phyloP scores from a whole-genome alignment of 2,329 filamentous ascomycete genomes.

The Fusarium clavum region DNA sequence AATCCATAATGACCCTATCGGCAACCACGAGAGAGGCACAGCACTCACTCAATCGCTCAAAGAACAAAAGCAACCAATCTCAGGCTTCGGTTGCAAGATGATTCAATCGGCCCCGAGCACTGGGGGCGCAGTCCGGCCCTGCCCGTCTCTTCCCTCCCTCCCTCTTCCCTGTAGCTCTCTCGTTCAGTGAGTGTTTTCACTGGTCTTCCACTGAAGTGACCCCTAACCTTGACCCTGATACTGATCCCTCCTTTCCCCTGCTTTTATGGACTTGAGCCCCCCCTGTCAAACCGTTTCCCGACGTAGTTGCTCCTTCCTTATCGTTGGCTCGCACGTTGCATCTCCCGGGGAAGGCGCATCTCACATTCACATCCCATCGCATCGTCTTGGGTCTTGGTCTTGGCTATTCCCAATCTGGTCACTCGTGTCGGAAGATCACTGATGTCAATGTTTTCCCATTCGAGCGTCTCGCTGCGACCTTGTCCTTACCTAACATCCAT shows the following conservation, averaged over 20 bases:
- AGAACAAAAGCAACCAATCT: slow-evolving; percentile 34
- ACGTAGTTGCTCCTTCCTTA: slow-evolving; percentile 25
- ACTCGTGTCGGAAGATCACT: slow-evolving; percentile 47
- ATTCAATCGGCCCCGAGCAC: slow-evolving; percentile 43
- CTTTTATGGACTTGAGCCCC: not conserved
- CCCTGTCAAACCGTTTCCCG: slow-evolving; percentile 25
- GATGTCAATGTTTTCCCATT: slow-evolving; percentile 40
- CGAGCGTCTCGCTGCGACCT: not conserved
- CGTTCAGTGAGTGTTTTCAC: not conserved
- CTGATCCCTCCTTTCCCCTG: slow-evolving; percentile 24
- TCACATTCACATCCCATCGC: not conserved
- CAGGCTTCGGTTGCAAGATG: slow-evolving; percentile 31
- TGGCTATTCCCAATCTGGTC: slow-evolving; percentile 36
- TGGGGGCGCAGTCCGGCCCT: slow-evolving; percentile 43
- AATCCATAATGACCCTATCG: not conserved
- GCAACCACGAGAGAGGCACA: not conserved
- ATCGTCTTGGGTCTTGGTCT: slow-evolving; percentile 9
- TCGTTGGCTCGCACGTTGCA: slow-evolving; percentile 31
- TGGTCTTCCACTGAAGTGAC: not conserved
- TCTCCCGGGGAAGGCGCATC: slow-evolving; percentile 40
- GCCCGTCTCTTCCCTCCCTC: slow-evolving; percentile 31
- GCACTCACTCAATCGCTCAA: not conserved
- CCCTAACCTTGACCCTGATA: not conserved
- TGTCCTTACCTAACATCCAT: slow-evolving; percentile 3
- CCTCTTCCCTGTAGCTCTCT: not conserved